A percentile compares a stretch with the other conserved stretches of the same genome.
Conservation (phyloP, 352 stramenopile species). For the Globisporangium mamillatum region DNA sequence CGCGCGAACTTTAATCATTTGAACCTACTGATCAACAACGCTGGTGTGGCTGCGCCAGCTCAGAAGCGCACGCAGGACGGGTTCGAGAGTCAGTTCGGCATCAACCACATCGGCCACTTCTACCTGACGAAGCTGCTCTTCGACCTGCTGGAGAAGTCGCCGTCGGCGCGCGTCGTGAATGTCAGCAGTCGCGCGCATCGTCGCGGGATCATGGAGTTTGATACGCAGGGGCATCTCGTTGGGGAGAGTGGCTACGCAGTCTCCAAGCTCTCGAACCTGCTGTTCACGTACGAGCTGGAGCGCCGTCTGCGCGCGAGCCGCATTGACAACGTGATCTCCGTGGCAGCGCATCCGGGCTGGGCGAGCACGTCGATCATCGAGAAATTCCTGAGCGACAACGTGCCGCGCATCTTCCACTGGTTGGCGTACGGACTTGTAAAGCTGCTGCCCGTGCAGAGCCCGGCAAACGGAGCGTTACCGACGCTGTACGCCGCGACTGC, state of each 20-base stretch:
- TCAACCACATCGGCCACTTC: constrained; percentile 57
- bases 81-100: constrained; percentile 38
- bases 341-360: constrained; percentile 33
- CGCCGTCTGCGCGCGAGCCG: constrained; percentile 27
- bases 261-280: constrained; percentile 49
- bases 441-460: constrained; percentile 9
- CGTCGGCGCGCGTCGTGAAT: constrained; percentile 35
- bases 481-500: constrained; percentile 12
- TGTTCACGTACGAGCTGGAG: constrained; percentile 52
- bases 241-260: constrained; percentile 31
- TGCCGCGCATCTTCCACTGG: constrained; percentile 17
- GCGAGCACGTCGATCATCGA: constrained; percentile 21
- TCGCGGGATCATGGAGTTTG: constrained; percentile 20
- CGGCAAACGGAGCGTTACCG: constrained; percentile 1
- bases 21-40: constrained; percentile 33
- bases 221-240: constrained; percentile 27
- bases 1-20: constrained; percentile 19
- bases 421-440: not conserved
- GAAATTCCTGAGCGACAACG: constrained; percentile 29
- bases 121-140: constrained; percentile 42
- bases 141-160: constrained; percentile 24
- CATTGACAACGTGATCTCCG: constrained; percentile 30
- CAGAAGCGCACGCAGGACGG: constrained; percentile 20
- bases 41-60: constrained; percentile 20
- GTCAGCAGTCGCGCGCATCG: constrained; percentile 38